Conservation (phyloP, 2,329 filamentous ascomycete genomes). For the Ophiocordyceps camponoti-floridani region DNA sequence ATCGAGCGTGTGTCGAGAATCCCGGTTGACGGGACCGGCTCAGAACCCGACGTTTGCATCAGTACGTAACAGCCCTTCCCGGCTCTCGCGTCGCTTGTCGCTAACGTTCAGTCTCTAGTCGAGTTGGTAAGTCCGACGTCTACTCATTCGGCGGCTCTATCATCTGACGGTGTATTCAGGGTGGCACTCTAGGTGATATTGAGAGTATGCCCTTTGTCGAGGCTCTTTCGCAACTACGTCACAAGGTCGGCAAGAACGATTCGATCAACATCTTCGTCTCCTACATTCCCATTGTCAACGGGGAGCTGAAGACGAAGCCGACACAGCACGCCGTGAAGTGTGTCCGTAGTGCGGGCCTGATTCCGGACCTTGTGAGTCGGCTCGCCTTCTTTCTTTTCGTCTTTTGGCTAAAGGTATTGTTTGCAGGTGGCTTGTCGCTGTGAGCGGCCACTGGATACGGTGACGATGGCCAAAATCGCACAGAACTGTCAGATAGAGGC, state of each 20-base stretch:
- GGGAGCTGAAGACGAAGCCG: slow-evolving; percentile 89
- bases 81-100: not conserved
- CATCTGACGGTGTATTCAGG: slow-evolving; percentile 12
- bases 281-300: slow-evolving; percentile 48
- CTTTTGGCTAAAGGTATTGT: too few relatives aligned
- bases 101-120: slow-evolving; percentile 11
- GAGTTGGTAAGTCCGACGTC: slow-evolving; percentile 13
- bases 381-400: not conserved
- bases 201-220: slow-evolving; percentile 80
- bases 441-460: slow-evolving; percentile 52
- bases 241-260: slow-evolving; percentile 56
- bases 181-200: slow-evolving; percentile 56
- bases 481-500: slow-evolving; percentile 73
- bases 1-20: slow-evolving; percentile 72
- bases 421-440: slow-evolving; percentile 79
- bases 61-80: slow-evolving; percentile 29
- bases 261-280: slow-evolving; percentile 83
- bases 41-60: slow-evolving; percentile 83
- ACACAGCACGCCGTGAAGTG: slow-evolving; percentile 81
- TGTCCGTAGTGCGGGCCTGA: slow-evolving; percentile 63
- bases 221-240: slow-evolving; percentile 62
- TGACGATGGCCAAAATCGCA: slow-evolving; percentile 74
- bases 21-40: slow-evolving; percentile 68
- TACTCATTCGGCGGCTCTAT: too few relatives aligned
- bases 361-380: slow-evolving; percentile 43